phyloP scores from a whole-genome alignment of 305 asterid genomes.

The Ruellia speciosa region DNA sequence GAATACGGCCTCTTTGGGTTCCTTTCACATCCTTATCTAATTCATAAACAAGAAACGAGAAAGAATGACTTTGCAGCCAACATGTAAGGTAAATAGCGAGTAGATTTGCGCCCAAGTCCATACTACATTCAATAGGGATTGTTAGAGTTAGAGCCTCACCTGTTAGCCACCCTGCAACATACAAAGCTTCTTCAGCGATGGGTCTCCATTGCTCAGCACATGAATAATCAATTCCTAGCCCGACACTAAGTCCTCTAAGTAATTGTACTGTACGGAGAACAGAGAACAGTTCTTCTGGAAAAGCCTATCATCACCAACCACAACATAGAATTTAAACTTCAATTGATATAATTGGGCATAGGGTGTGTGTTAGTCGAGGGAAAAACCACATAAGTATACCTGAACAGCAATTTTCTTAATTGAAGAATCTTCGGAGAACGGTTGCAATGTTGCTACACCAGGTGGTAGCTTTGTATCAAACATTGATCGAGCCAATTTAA shows the following conservation, averaged over 20 bases:
- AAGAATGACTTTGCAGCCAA: constrained; percentile 2
- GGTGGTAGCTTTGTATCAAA: constrained; percentile 96
- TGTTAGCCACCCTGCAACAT: constrained; percentile 61
- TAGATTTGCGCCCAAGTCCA: too few relatives aligned
- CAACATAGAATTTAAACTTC: neutral
- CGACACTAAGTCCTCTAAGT: constrained; percentile 91
- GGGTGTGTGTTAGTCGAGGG: too few relatives aligned
- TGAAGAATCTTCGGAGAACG: constrained; percentile 86
- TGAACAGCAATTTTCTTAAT: constrained; percentile 70
- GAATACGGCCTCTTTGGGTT: constrained; percentile 32
- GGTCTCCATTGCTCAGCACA: constrained; percentile 98
- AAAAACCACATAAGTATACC: constrained; percentile 29
- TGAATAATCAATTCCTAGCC: constrained; percentile 85
- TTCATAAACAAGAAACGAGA: constrained; percentile 13
- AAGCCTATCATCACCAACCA: constrained; percentile 39
- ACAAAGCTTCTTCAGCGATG: constrained; percentile 84
- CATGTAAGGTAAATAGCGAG: neutral
- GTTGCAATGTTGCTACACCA: constrained; percentile 85
- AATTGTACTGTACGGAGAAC: constrained; percentile 92
- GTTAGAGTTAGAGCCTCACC: constrained; percentile 26
- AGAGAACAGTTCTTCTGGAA: constrained; percentile 94
- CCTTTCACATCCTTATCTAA: constrained; percentile 40
- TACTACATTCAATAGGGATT: neutral
- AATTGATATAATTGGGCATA: neutral
- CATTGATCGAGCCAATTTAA: constrained; percentile 77